Evolutionary conservation across 139 green algal species (phyloP).

Genomic region (Deuterostichococcus epilithicus): DNA sequence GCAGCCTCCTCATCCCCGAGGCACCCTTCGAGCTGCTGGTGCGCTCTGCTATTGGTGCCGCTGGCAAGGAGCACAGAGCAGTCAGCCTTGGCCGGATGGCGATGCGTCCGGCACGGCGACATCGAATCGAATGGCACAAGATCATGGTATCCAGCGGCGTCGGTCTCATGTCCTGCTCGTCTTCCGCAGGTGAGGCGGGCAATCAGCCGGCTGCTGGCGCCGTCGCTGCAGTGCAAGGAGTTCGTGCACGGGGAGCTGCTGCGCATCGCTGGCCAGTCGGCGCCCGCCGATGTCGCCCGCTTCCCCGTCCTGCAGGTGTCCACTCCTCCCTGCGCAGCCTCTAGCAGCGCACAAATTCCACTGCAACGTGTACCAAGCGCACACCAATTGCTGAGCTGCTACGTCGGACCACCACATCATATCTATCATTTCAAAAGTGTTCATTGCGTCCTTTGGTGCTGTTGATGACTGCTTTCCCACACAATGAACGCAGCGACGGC

Average conservation of each 20-base stretch:
- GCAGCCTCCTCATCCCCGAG: conserved; percentile 82
- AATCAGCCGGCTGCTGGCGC: conserved; percentile 69
- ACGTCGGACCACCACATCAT: not conserved
- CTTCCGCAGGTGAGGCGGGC: conserved; percentile 20
- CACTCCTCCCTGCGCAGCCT: not conserved
- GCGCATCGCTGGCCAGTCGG: conserved; percentile 66
- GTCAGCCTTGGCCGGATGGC: too few species aligned
- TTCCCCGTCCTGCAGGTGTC: conserved; percentile 63
- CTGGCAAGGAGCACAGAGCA: too few species aligned
- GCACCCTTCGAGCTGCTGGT: conserved; percentile 95
- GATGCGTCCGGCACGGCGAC: too few species aligned
- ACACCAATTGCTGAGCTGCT: too few species aligned
- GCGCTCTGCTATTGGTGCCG: conserved; percentile 22
- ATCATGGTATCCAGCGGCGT: too few species aligned
- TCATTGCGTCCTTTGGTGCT: too few species aligned
- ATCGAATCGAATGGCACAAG: too few species aligned
- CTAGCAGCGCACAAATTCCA: too few species aligned
- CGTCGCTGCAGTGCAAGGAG: conserved; percentile 61
- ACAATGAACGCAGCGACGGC: conserved; percentile 37
- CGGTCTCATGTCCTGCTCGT: too few species aligned
- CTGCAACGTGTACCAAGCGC: too few species aligned
- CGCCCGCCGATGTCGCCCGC: conserved; percentile 60
- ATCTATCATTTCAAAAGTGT: too few species aligned
- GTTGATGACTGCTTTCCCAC: too few species aligned
- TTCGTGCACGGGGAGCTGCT: conserved; percentile 84